A percentile compares a stretch with the other conserved stretches of the same genome.
These are phyloP conservation scores for Candida ascalaphidarum DNA, from an alignment of 805 yeast species.

Conservation along the genomic window DNA sequence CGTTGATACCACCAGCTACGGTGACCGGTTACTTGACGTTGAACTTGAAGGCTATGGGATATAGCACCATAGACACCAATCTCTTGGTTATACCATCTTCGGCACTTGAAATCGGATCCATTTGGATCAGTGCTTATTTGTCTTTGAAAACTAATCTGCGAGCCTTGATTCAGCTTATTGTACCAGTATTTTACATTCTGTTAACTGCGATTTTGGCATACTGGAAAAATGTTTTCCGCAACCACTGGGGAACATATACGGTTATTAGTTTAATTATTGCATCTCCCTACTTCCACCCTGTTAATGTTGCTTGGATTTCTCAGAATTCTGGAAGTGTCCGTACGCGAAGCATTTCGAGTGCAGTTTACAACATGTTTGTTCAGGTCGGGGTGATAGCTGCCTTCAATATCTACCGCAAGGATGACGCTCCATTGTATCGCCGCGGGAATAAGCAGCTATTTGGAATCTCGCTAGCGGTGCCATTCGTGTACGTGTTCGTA, in stretches of 20 bases:
- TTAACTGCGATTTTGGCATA: constrained; percentile 3
- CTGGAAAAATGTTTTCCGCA: constrained; percentile 4
- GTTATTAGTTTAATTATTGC: constrained; percentile 11
- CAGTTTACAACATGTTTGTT: constrained; percentile 17
- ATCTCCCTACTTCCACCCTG: constrained; percentile 15
- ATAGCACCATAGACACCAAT: constrained; percentile 13
- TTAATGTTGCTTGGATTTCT: constrained; percentile 20
- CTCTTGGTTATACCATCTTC: constrained; percentile 14
- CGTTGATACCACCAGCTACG: constrained; percentile 12
- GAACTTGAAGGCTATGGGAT: constrained; percentile 11
- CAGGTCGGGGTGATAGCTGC: constrained; percentile 18
- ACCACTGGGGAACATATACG: constrained; percentile 6
- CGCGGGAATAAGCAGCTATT: constrained; percentile 18
- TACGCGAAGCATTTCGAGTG: constrained; percentile 19
- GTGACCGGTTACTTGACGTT: constrained; percentile 4
- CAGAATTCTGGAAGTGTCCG: constrained; percentile 16
- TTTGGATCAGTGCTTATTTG: constrained; percentile 26
- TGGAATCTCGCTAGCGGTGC: constrained; percentile 9
- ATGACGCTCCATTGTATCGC: constrained; percentile 18
- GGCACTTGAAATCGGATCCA: constrained; percentile 22
- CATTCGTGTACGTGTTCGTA: constrained; percentile 12
- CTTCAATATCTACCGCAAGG: constrained; percentile 16
- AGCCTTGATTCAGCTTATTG: constrained; percentile 1
- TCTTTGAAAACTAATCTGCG: constrained; percentile 25
- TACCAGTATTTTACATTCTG: constrained; percentile 3